Evolutionary conservation across 2,329 filamentous ascomycete species (phyloP).

Genomic region (Phialophora macrospora): DNA sequence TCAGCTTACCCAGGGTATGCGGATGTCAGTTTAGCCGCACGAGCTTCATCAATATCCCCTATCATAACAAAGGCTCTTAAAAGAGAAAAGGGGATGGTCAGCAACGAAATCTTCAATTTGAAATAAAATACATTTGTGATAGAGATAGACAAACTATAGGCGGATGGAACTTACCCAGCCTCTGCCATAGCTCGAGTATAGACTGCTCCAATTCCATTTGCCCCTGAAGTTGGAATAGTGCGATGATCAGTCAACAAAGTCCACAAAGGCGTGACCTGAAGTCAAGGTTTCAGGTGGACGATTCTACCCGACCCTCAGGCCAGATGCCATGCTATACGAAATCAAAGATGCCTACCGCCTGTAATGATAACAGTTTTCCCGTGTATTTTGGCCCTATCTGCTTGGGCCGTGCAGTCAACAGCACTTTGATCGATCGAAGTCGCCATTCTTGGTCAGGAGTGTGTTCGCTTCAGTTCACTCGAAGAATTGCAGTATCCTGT

Average conservation of each 20-base stretch:
- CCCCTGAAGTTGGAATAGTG: background rate
- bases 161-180: background rate
- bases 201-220: background rate
- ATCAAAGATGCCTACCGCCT: background rate
- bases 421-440: background rate
- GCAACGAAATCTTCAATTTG: background rate
- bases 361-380: background rate
- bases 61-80: background rate
- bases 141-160: background rate
- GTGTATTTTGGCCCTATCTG: background rate
- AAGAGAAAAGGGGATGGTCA: background rate
- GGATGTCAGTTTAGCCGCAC: background rate
- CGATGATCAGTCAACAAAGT: background rate
- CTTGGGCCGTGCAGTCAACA: background rate
- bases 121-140: background rate
- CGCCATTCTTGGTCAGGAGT: background rate
- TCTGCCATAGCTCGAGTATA: conserved; percentile 1
- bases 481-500: background rate
- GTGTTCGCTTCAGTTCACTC: background rate
- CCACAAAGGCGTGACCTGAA: background rate
- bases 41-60: conserved; percentile 1
- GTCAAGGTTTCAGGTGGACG: background rate
- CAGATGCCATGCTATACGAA: background rate
- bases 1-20: background rate
- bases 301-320: background rate